Base-by-base conservation (phyloP, 352 stramenopile species). In the Bremia lactucae region DNA sequence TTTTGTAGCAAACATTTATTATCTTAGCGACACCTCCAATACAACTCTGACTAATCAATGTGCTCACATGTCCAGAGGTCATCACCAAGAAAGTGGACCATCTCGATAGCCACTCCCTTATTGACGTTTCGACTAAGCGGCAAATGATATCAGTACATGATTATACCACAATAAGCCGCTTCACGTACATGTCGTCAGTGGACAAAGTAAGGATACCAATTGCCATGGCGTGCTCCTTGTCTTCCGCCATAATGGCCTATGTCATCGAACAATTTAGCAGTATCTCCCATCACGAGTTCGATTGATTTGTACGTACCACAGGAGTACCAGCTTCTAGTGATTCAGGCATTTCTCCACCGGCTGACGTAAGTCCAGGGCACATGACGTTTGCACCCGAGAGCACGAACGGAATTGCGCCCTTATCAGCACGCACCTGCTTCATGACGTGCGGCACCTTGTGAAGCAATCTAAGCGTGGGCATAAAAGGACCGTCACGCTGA, bases 331-430 rank as follows among this genome's bases (percentile, higher is more conserved):
- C 77, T 8, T 67, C 60, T 47, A 96, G 46, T 15, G 95, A 73
- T 23, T 93, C 76, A 6, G 87, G 84, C 78, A 99, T 92, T 49
- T 93, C 70, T 15, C 91, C 93, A 28, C 94, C 94, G 13, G 83
- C 76, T 48, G 95, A 98, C 4, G 95, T 98, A 10, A 99, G 73
- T 13, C 96, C 96, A 10, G 95, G 95, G 48, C 95, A 98, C 96
- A 99, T 99, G 42, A 98, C 92, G 71, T 98, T 98, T 16, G 96
- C 95, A 11, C 96, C 96, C 4, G 94, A 97, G 9, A 99, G 66
- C 43, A 98, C 70, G 58, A 97, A 99, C 40, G 93, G 95, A 69
- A 98, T 98, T 1, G 95, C 96, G 35, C 96, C 96, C 65, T 97
- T 97, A 71, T 99, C 96, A 2, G 97, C 95, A 31, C 84, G 73